Evolutionary conservation across 306 rosid species (phyloP).

Genomic region (Vachellia collinsii): DNA sequence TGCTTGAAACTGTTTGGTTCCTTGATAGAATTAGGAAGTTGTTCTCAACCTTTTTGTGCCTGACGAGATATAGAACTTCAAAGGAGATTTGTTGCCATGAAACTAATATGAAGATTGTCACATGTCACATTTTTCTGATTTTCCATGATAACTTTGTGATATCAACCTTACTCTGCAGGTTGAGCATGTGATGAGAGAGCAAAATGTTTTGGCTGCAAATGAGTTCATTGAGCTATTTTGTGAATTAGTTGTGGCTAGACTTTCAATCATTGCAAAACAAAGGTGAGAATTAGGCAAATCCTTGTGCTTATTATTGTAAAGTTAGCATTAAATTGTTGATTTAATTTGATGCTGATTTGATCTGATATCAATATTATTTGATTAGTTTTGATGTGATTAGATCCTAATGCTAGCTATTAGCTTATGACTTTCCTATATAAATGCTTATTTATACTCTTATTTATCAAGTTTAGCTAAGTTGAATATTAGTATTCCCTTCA

Average conservation of each 20-base stretch:
- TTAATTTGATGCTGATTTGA: too few relatives aligned
- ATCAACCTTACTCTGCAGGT: slow-evolving; percentile 56
- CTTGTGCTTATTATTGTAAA: background rate
- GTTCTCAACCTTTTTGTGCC: background rate
- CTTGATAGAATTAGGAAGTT: background rate
- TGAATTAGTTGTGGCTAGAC: slow-evolving; percentile 81
- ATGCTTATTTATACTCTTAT: too few relatives aligned
- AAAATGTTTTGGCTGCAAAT: slow-evolving; percentile 89
- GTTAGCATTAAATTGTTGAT: background rate
- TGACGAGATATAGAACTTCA: background rate
- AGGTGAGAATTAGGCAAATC: slow-evolving; percentile 47
- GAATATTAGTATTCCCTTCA: too few relatives aligned
- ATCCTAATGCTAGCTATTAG: too few relatives aligned
- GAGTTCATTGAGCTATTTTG: slow-evolving; percentile 94
- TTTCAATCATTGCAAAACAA: slow-evolving; percentile 84
- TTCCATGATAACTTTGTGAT: background rate
- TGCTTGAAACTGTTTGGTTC: background rate
- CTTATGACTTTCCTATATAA: too few relatives aligned
- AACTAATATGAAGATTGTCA: slow-evolving; percentile 1
- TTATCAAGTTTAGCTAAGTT: too few relatives aligned
- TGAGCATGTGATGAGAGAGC: slow-evolving; percentile 97
- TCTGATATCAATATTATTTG: too few relatives aligned
- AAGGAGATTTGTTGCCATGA: background rate
- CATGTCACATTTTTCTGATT: background rate
- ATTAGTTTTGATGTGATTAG: too few relatives aligned